These are phyloP conservation scores for Geosmithia flava DNA, from an alignment of 2,329 filamentous ascomycete species.

Conservation along the genomic window DNA sequence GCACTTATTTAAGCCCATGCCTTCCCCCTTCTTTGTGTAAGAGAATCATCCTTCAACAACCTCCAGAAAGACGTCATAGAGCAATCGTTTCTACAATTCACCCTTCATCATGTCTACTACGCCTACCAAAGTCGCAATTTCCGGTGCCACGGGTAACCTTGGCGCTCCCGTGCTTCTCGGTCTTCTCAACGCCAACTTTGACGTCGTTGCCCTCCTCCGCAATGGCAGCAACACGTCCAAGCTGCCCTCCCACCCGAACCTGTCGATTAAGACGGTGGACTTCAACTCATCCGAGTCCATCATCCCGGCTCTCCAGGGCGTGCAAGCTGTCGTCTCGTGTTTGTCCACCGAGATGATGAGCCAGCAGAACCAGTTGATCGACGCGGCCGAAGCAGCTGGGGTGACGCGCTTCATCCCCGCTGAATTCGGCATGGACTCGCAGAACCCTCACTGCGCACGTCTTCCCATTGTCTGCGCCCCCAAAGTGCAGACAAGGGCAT, in stretches of 20 bases:
- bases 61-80: neutral
- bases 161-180: neutral
- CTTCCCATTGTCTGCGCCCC: constrained; percentile 34
- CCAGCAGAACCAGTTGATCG: constrained; percentile 30
- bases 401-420: constrained; percentile 50
- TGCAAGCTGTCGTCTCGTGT: constrained; percentile 39
- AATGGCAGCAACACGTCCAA: neutral
- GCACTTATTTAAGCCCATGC: too few relatives aligned
- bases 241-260: neutral
- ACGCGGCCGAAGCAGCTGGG: constrained; percentile 45
- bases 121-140: neutral
- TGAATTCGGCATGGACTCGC: constrained; percentile 34
- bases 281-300: constrained; percentile 23
- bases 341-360: constrained; percentile 24
- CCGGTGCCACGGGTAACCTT: constrained; percentile 2
- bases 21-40: neutral
- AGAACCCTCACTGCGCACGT: constrained; percentile 16
- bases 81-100: neutral
- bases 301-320: constrained; percentile 34
- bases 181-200: neutral
- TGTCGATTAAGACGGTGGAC: neutral
- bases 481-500: constrained; percentile 31
- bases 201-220: neutral
- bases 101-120: neutral
- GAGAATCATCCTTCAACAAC: neutral